Evolutionary conservation across 805 yeast species (phyloP).

Genomic region (Hyphopichia homilentoma): DNA sequence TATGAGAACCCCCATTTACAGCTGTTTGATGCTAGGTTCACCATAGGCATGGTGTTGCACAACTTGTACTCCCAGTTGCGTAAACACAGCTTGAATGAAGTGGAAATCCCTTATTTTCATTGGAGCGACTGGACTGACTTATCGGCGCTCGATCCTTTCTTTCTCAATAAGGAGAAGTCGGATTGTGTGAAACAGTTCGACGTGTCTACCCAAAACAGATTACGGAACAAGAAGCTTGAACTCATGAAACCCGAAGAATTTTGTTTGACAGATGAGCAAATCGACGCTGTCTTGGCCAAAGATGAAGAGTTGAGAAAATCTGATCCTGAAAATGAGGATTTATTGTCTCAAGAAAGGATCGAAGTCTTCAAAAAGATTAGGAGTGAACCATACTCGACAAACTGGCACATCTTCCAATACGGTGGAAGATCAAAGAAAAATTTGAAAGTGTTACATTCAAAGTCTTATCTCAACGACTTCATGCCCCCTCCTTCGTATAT

Average conservation of each 20-base stretch:
- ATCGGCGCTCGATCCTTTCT: constrained; percentile 14
- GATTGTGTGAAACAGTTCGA: constrained; percentile 17
- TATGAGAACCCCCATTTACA: constrained; percentile 9
- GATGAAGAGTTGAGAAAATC: constrained; percentile 1
- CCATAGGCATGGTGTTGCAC: constrained; percentile 18
- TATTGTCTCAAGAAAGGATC: too few relatives aligned
- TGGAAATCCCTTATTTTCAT: constrained; percentile 22
- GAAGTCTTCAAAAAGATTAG: constrained; percentile 5
- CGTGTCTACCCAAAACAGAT: constrained; percentile 8
- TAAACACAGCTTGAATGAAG: constrained; percentile 3
- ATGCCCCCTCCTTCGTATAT: constrained; percentile 36
- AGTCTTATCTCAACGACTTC: constrained; percentile 39
- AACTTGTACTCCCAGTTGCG: constrained; percentile 12
- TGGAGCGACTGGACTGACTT: constrained; percentile 32
- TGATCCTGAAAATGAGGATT: background rate
- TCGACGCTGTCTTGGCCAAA: constrained; percentile 8
- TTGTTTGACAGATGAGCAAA: constrained; percentile 23
- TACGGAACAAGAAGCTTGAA: constrained; percentile 10
- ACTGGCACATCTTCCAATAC: constrained; percentile 36
- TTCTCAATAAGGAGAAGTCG: constrained; percentile 10
- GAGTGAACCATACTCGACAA: constrained; percentile 17
- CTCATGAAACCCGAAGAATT: constrained; percentile 11
- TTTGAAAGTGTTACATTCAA: constrained; percentile 28
- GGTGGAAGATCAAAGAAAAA: constrained; percentile 27
- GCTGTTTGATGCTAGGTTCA: constrained; percentile 26